Evolutionary conservation across 345 rosid species (phyloP).

Genomic region (Populus tremula): DNA sequence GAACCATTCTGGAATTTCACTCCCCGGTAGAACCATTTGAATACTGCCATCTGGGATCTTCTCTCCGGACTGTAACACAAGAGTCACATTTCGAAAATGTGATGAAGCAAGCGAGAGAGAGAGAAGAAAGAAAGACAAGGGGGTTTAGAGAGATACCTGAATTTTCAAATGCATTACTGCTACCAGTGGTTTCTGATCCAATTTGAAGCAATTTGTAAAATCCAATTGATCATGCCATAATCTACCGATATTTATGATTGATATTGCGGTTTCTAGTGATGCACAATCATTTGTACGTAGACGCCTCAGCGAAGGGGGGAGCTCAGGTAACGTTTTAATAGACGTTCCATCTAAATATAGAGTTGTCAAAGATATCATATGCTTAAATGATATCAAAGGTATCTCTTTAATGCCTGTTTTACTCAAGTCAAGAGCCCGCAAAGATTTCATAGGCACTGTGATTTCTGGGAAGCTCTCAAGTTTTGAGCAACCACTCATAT

Average conservation of each 20-base stretch:
- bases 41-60: background rate
- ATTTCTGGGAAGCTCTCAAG: no score
- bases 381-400: no score
- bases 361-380: no score
- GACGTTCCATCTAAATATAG: no score
- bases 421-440: no score
- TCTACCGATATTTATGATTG: background rate
- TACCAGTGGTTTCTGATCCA: background rate
- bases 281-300: background rate
- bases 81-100: background rate
- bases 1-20: constrained; percentile 19
- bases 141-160: background rate
- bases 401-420: no score
- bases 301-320: background rate
- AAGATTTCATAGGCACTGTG: no score
- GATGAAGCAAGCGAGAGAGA: background rate
- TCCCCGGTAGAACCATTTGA: constrained; percentile 4
- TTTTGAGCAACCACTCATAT: no score
- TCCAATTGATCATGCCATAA: background rate
- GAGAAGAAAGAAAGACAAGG: no score
- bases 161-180: background rate
- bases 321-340: background rate
- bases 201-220: background rate
- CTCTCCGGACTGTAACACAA: background rate
- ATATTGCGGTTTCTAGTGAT: background rate